These are phyloP conservation scores for Penicillium ucsense DNA, from an alignment of 495 filamentous ascomycete species.

Conservation along the genomic window DNA sequence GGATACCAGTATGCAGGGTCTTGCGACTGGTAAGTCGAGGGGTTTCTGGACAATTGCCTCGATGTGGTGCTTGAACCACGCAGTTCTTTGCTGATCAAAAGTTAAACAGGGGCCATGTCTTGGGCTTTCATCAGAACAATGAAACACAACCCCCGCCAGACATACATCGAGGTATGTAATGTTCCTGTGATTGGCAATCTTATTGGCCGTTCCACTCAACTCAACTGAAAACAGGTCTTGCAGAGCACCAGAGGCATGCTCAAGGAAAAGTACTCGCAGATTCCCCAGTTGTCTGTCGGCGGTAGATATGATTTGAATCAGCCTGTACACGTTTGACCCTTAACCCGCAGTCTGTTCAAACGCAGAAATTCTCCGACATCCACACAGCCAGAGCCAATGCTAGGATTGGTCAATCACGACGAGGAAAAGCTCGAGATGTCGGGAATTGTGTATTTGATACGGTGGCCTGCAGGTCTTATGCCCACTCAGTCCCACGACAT, in stretches of 20 bases:
- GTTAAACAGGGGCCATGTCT: conserved; percentile 37
- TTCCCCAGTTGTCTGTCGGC: conserved; percentile 43
- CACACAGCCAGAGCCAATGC: too few relatives aligned
- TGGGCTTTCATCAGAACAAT: conserved; percentile 48
- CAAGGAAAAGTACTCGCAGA: conserved; percentile 40
- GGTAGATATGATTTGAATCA: conserved; percentile 36
- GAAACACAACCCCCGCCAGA: conserved; percentile 37
- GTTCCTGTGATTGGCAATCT: not conserved
- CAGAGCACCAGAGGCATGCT: conserved; percentile 39
- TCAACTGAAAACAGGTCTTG: conserved; percentile 22
- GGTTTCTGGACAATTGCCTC: not conserved
- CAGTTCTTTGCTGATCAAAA: not conserved
- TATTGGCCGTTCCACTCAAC: not conserved
- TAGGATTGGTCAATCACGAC: too few relatives aligned
- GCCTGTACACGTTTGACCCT: conserved; percentile 8
- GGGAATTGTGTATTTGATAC: too few relatives aligned
- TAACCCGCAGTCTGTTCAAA: too few relatives aligned
- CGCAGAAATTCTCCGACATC: too few relatives aligned
- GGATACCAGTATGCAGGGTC: conserved; percentile 45
- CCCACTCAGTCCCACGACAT: too few relatives aligned
- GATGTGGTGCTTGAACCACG: not conserved
- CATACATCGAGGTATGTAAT: conserved; percentile 37
- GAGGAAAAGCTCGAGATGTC: too few relatives aligned
- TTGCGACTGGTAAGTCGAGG: conserved; percentile 19
- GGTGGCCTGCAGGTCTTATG: too few relatives aligned